Evolutionary conservation across 768 basidiomycete species (phyloP).

Genomic region (Suillus ampliporus): DNA sequence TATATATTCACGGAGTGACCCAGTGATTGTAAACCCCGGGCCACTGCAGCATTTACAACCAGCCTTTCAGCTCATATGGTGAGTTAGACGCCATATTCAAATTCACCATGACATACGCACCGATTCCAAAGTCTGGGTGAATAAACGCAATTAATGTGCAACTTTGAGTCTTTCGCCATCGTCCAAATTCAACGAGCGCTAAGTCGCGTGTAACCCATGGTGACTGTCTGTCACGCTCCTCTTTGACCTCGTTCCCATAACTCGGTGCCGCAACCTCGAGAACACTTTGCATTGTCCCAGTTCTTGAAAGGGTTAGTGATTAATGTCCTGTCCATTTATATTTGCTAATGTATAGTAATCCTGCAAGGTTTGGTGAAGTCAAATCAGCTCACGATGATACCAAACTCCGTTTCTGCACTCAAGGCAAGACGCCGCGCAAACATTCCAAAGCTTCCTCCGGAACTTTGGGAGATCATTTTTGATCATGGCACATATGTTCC

Average conservation of each 20-base stretch:
- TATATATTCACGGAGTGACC: slow-evolving; percentile 90
- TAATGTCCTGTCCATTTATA: background rate
- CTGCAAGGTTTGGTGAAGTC: too few species aligned
- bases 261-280: too few species aligned
- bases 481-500: slow-evolving; percentile 26
- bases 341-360: background rate
- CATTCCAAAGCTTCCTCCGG: slow-evolving; percentile 22
- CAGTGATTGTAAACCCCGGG: slow-evolving; percentile 78
- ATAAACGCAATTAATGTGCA: slow-evolving; percentile 81
- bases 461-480: slow-evolving; percentile 33
- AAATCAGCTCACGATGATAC: slow-evolving; percentile 1
- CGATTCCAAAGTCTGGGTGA: slow-evolving; percentile 95
- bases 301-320: background rate
- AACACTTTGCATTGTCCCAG: too few species aligned
- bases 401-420: slow-evolving; percentile 4
- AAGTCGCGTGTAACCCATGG: background rate
- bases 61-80: slow-evolving; percentile 73
- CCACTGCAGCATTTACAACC: slow-evolving; percentile 93
- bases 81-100: background rate
- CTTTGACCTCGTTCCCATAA: too few species aligned
- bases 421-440: slow-evolving; percentile 1
- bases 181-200: background rate
- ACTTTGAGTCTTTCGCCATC: slow-evolving; percentile 20
- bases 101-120: slow-evolving; percentile 43
- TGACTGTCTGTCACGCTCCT: background rate